Conservation (phyloP, 78 protist species). For the Dictyostelium purpureum region DNA sequence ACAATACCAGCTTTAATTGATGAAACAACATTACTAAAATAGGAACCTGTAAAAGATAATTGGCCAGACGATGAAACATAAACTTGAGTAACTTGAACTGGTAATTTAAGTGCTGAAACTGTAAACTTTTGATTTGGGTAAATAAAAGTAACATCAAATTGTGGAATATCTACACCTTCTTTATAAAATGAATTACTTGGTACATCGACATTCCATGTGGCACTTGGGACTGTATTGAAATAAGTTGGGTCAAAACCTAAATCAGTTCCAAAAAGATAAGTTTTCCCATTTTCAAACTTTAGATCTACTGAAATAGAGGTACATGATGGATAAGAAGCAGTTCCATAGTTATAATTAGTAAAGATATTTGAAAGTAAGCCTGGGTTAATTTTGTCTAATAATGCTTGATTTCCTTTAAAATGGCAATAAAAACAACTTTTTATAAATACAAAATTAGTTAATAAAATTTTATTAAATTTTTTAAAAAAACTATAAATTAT, state of each 20-base stretch:
- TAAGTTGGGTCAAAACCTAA: conserved; percentile 2
- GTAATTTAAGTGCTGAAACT: not conserved
- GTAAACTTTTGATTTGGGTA: not conserved
- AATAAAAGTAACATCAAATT: not conserved
- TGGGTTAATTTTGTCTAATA: not conserved
- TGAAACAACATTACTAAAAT: not conserved
- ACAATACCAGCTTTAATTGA: not conserved
- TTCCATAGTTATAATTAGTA: no score
- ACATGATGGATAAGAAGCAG: not conserved
- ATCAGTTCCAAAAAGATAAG: not conserved
- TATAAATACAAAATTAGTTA: no score
- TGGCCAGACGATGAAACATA: not conserved
- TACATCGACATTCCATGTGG: not conserved
- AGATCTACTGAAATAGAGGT: not conserved
- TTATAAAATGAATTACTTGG: conserved; percentile 5
- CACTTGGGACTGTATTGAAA: not conserved
- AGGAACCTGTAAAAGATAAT: not conserved
- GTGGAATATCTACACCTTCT: not conserved
- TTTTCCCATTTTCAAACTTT: not conserved
- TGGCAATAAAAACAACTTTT: not conserved
- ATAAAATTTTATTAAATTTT: no score
- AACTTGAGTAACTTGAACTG: not conserved
- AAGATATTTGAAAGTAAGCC: not conserved
- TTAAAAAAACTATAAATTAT: no score
- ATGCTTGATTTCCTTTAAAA: not conserved